Conservation (phyloP, 306 rosid genomes). For the Prunus fruticosa region DNA sequence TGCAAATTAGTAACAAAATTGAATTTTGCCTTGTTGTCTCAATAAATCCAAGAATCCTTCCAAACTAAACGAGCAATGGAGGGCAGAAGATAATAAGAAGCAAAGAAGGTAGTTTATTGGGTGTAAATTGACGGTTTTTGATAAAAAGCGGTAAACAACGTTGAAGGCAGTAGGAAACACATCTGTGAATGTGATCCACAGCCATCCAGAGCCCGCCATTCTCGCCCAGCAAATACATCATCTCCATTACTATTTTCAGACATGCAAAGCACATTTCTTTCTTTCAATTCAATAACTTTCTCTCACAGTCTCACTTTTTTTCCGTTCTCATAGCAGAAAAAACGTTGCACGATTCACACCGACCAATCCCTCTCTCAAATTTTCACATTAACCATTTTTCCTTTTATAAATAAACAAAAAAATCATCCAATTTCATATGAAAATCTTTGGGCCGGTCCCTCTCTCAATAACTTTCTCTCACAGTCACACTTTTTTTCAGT, state of each 20-base stretch:
- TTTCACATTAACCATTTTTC: background rate
- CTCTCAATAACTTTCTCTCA: background rate
- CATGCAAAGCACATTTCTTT: background rate
- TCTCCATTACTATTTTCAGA: conserved; percentile 2
- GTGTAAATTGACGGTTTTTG: background rate
- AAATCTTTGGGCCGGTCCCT: too few relatives aligned
- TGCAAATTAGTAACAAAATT: background rate
- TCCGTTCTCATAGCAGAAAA: conserved; percentile 2
- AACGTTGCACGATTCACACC: background rate
- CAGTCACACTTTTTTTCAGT: conserved; percentile 5
- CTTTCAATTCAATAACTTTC: background rate
- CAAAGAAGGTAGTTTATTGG: background rate
- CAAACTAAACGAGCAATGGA: background rate
- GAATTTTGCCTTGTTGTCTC: background rate
- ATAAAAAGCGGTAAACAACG: background rate
- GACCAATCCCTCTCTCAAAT: background rate
- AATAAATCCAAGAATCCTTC: background rate
- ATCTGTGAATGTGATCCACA: conserved; percentile 9
- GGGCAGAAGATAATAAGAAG: background rate
- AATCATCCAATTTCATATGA: too few relatives aligned
- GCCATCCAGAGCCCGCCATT: conserved; percentile 19
- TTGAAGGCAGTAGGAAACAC: conserved; percentile 1
- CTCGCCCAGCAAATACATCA: background rate
- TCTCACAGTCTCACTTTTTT: background rate
- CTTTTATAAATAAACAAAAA: too few relatives aligned